These are phyloP conservation scores for Candida odintsovae DNA, from an alignment of 805 yeast genomes.

Conservation along the genomic window DNA sequence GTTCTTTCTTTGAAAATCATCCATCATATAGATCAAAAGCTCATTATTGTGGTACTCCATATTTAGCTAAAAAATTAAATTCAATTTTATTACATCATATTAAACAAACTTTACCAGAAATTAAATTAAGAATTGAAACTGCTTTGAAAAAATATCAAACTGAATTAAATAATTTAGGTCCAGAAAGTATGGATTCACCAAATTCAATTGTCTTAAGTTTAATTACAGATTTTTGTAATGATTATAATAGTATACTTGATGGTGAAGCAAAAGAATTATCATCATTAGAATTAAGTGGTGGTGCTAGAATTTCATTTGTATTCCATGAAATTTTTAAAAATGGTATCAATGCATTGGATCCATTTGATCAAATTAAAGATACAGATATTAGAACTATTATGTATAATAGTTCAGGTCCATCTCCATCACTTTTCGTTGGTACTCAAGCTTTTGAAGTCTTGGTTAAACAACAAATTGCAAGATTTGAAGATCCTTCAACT, in stretches of 20 bases:
- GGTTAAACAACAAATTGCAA: slow-evolving; percentile 86
- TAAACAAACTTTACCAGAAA: slow-evolving; percentile 84
- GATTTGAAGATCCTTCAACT: slow-evolving; percentile 90
- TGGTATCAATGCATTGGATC: slow-evolving; percentile 88
- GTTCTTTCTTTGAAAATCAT: slow-evolving; percentile 77
- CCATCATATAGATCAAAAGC: slow-evolving; percentile 90
- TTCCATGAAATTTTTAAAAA: slow-evolving; percentile 94
- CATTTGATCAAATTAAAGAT: slow-evolving; percentile 94
- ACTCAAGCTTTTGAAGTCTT: slow-evolving; percentile 95
- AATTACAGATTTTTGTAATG: slow-evolving; percentile 89
- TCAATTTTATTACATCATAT: slow-evolving; percentile 86
- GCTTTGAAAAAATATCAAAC: slow-evolving; percentile 78
- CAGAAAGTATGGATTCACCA: slow-evolving; percentile 84
- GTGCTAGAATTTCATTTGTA: slow-evolving; percentile 95
- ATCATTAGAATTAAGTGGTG: slow-evolving; percentile 89
- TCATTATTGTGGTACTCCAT: slow-evolving; percentile 98
- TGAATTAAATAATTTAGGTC: slow-evolving; percentile 77
- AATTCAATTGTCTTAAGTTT: slow-evolving; percentile 83
- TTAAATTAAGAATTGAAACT: slow-evolving; percentile 81
- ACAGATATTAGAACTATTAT: slow-evolving; percentile 93
- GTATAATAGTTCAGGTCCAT: slow-evolving; percentile 94
- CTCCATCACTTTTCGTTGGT: slow-evolving; percentile 95
- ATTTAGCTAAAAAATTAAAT: slow-evolving; percentile 86
- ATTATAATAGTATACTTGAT: slow-evolving; percentile 82
- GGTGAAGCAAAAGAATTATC: slow-evolving; percentile 91